Evolutionary conservation across 306 rosid genomes (phyloP).

Genomic region (Rosa rugosa): DNA sequence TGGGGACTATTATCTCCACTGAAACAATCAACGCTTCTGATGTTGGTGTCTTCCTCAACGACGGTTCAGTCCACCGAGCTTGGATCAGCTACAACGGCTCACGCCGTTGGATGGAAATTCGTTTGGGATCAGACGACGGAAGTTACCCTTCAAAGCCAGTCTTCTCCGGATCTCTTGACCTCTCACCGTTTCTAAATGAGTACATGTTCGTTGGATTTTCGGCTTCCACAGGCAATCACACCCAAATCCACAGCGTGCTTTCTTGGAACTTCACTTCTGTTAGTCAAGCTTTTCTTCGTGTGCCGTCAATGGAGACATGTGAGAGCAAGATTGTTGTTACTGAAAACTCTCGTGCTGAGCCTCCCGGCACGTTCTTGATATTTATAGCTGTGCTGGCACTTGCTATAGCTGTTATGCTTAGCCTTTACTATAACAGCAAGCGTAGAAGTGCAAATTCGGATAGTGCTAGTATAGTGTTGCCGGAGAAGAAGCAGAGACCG

Average conservation of each 20-base stretch:
- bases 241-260: constrained; percentile 66
- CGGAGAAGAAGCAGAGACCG: constrained; percentile 45
- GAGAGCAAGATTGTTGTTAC: constrained; percentile 49
- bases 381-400: constrained; percentile 46
- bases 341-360: constrained; percentile 26
- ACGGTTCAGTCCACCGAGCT: constrained; percentile 36
- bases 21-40: constrained; percentile 57
- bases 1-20: constrained; percentile 59
- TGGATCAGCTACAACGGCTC: constrained; percentile 66
- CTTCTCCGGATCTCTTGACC: constrained; percentile 45
- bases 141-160: constrained; percentile 47
- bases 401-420: constrained; percentile 38
- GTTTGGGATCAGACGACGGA: constrained; percentile 37
- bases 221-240: constrained; percentile 73
- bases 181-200: constrained; percentile 52
- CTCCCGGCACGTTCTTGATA: constrained; percentile 47
- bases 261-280: constrained; percentile 71
- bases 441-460: constrained; percentile 35
- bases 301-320: constrained; percentile 60
- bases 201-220: constrained; percentile 88
- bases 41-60: constrained; percentile 32
- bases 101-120: constrained; percentile 55
- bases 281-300: constrained; percentile 63
- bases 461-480: constrained; percentile 21
- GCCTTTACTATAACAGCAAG: constrained; percentile 39